Percentiles rank a stretch among this genome's conserved stretches.
Conservation (phyloP, 148 eudicot species). For the Silene latifolia region DNA sequence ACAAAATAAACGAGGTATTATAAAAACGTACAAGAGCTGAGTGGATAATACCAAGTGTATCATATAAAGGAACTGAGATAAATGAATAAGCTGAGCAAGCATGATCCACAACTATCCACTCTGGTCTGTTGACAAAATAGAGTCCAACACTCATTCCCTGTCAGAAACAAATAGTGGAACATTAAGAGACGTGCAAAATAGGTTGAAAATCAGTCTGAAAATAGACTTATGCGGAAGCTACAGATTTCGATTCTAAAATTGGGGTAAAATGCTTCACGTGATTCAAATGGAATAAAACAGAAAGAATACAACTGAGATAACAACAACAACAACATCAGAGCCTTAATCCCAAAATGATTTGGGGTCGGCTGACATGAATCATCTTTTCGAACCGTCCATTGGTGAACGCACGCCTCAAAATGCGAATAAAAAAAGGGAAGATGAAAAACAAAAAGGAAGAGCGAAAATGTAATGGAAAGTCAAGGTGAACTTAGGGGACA, state of each 20-base stretch:
- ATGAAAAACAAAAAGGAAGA: too few relatives aligned
- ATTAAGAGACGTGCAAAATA: background rate
- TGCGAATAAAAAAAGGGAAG: too few relatives aligned
- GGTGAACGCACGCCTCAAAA: too few relatives aligned
- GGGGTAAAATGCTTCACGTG: background rate
- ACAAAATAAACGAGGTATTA: slow-evolving; percentile 17
- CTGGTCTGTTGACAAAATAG: slow-evolving; percentile 87
- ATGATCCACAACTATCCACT: slow-evolving; percentile 93
- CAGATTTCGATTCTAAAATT: background rate
- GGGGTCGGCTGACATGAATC: too few relatives aligned
- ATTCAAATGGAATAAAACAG: background rate
- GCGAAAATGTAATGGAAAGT: too few relatives aligned
- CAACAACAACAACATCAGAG: too few relatives aligned
- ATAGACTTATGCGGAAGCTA: background rate
- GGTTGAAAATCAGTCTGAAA: background rate
- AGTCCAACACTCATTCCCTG: slow-evolving; percentile 91
- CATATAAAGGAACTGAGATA: slow-evolving; percentile 86
- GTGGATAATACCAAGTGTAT: slow-evolving; percentile 64
- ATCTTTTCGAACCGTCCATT: too few relatives aligned
- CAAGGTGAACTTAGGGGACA: too few relatives aligned
- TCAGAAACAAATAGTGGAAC: slow-evolving; percentile 14
- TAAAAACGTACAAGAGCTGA: background rate
- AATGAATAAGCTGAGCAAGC: slow-evolving; percentile 92
- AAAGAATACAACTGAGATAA: background rate
- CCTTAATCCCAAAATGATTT: too few relatives aligned